Evolutionary conservation across 2,329 filamentous ascomycete species (phyloP).

Genomic region (Pyrenophora seminiperda): DNA sequence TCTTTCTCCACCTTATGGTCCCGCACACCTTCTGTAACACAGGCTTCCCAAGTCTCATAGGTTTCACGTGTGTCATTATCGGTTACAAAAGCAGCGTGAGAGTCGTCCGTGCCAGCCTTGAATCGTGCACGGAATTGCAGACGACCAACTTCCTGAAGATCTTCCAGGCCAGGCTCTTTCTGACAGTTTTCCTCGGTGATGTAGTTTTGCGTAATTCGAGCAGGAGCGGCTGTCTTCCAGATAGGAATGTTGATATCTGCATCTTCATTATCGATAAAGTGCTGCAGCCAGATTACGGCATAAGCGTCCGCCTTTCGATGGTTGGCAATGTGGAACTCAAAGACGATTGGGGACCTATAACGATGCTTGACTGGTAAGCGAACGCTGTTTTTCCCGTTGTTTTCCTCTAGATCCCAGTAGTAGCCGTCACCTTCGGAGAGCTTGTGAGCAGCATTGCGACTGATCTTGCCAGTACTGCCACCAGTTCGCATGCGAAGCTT

Average conservation of each 20-base stretch:
- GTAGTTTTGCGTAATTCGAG: constrained; percentile 86
- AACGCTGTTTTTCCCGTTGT: constrained; percentile 60
- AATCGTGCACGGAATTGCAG: constrained; percentile 81
- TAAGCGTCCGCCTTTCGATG: constrained; percentile 76
- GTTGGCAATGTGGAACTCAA: constrained; percentile 76
- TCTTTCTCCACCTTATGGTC: constrained; percentile 71
- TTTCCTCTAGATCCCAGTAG: constrained; percentile 62
- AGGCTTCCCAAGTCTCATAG: constrained; percentile 93
- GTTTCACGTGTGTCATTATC: constrained; percentile 92
- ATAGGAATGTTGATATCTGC: constrained; percentile 84
- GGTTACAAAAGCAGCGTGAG: constrained; percentile 80
- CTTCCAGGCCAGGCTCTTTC: constrained; percentile 71
- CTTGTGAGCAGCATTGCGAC: constrained; percentile 65
- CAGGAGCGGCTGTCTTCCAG: constrained; percentile 77
- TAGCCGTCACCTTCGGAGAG: constrained; percentile 64
- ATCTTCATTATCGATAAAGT: constrained; percentile 80
- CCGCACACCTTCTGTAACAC: constrained; percentile 84
- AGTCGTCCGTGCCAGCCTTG: constrained; percentile 86
- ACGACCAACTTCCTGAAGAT: constrained; percentile 79
- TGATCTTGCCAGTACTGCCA: constrained; percentile 75
- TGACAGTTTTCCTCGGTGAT: constrained; percentile 78
- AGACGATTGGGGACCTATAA: constrained; percentile 86
- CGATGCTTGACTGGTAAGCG: constrained; percentile 87
- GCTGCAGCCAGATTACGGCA: constrained; percentile 83
- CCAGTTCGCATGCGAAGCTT: constrained; percentile 83